These are phyloP conservation scores for Boletus rubropictus DNA, from an alignment of 768 basidiomycete species.

Conservation along the genomic window DNA sequence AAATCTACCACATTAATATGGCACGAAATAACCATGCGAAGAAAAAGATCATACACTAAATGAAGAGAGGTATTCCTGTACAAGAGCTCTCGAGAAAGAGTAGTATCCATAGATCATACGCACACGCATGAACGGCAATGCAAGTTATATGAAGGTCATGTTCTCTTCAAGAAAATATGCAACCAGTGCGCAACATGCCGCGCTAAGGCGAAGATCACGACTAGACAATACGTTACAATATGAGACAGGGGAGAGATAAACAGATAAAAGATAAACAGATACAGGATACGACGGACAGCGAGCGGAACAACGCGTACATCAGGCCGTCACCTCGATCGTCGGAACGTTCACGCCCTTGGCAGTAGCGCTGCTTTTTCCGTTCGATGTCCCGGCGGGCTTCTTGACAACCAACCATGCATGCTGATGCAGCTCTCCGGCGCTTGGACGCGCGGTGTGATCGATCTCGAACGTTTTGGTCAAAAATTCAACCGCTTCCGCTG, in stretches of 20 bases:
- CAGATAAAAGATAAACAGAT: neutral
- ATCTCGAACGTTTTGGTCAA: conserved; percentile 82
- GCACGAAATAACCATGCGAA: neutral
- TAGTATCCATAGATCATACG: neutral
- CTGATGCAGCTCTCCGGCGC: conserved; percentile 67
- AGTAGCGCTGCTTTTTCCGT: conserved; percentile 17
- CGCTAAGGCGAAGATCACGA: neutral
- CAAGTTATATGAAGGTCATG: neutral
- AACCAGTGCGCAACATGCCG: neutral
- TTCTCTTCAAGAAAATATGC: neutral
- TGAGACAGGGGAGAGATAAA: neutral
- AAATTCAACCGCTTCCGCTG: conserved; percentile 82
- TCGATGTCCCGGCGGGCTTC: conserved; percentile 24
- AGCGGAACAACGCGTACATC: neutral
- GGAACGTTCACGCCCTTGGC: conserved; percentile 16
- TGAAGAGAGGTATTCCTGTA: neutral
- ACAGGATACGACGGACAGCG: neutral
- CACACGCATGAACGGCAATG: too few species aligned
- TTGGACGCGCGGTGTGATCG: conserved; percentile 73
- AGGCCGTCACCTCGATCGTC: conserved; percentile 28
- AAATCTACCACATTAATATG: neutral
- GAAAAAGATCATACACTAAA: neutral
- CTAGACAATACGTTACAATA: neutral
- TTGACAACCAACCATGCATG: conserved; percentile 62
- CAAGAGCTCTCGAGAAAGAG: neutral